These are phyloP conservation scores for Diplosphaera chodatii DNA, from an alignment of 139 green algal species.

Conservation along the genomic window DNA sequence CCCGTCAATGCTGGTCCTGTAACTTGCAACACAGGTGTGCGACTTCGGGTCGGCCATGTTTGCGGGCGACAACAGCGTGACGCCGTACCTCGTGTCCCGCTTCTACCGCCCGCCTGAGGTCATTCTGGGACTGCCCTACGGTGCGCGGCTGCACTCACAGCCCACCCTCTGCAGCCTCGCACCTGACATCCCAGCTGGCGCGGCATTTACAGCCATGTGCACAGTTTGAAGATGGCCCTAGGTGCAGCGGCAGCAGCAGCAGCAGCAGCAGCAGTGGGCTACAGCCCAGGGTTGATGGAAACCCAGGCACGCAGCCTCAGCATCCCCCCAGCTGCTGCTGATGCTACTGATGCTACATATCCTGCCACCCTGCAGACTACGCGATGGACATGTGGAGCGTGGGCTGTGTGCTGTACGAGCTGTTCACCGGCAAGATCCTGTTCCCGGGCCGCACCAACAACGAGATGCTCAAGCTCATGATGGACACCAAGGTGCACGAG, in stretches of 20 bases:
- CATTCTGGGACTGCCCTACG: conserved; percentile 91
- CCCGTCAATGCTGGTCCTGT: no score
- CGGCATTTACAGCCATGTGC: no score
- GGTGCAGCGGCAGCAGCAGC: no score
- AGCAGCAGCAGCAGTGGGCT: no score
- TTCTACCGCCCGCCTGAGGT: conserved; percentile 97
- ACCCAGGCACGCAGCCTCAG: no score
- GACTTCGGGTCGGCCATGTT: conserved; percentile 96
- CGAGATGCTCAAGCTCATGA: conserved; percentile 95
- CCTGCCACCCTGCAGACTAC: conserved; percentile 46
- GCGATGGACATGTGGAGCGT: conserved; percentile 96
- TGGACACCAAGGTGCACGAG: conserved; percentile 77
- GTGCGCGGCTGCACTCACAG: no score
- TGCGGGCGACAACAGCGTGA: conserved; percentile 91
- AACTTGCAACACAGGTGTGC: conserved; percentile 36
- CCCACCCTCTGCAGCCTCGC: no score
- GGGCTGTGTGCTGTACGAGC: conserved; percentile 93
- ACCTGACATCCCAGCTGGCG: no score
- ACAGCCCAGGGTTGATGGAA: no score
- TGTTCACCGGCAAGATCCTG: conserved; percentile 93
- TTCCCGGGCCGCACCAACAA: conserved; percentile 97
- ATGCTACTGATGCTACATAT: no score
- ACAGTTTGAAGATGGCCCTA: no score
- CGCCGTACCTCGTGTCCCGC: conserved; percentile 92
- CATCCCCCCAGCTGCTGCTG: no score